These are phyloP conservation scores for Scedosporium minutisporum DNA, from an alignment of 2,329 filamentous ascomycete genomes.

Conservation along the genomic window DNA sequence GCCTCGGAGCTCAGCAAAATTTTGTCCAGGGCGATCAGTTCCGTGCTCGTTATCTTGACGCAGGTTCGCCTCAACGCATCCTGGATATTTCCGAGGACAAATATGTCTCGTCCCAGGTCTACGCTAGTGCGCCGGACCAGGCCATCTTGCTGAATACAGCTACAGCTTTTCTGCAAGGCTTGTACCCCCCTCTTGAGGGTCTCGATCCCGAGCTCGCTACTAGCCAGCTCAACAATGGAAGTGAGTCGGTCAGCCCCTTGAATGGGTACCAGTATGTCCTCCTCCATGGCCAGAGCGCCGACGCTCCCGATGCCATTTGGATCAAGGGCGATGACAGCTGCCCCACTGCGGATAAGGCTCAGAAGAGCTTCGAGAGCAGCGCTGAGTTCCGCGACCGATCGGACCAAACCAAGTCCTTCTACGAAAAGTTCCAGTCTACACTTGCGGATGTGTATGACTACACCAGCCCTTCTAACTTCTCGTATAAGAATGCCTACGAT, in stretches of 20 bases:
- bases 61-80: conserved; percentile 18
- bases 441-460: conserved; percentile 21
- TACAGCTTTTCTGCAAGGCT: conserved; percentile 24
- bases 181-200: conserved; percentile 22
- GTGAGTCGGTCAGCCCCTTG: conserved; percentile 17
- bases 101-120: conserved; percentile 21
- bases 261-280: conserved; percentile 25
- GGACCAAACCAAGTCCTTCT: conserved; percentile 20
- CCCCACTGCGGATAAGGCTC: conserved; percentile 17
- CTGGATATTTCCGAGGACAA: conserved; percentile 22
- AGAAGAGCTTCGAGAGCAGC: conserved; percentile 19
- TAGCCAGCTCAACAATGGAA: conserved; percentile 21
- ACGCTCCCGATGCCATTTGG: conserved; percentile 25
- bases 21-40: conserved; percentile 17
- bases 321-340: conserved; percentile 26
- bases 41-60: conserved; percentile 12
- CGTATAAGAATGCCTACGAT: conserved; percentile 24
- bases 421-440: conserved; percentile 18
- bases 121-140: conserved; percentile 22
- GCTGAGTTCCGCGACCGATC: conserved; percentile 15
- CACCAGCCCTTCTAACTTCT: conserved; percentile 19
- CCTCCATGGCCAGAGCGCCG: conserved; percentile 18
- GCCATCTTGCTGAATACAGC: conserved; percentile 24
- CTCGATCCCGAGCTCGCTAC: conserved; percentile 17
- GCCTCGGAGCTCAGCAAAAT: conserved; percentile 23